Evolutionary conservation across 257 asterid species (phyloP), one percentile per base, ranked within the genome.

Genomic region (Gentiana dahurica): DNA sequence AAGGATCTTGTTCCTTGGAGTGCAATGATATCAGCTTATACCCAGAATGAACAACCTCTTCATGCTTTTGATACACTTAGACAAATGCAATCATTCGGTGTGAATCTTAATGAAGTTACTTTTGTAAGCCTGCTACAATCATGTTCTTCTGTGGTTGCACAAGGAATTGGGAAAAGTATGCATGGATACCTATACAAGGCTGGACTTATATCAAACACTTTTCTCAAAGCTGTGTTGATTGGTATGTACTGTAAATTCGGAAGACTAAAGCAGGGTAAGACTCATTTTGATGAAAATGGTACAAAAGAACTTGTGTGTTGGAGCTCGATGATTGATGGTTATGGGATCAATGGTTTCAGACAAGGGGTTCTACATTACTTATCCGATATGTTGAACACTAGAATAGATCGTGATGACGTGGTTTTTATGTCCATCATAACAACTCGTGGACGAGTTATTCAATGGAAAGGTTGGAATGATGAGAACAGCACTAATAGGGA

Each of bases 251-350:
- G 95, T 79, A 24, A 24, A 24, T 24, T 24, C 24, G 24, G 24
- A 24, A 24, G 24, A 24, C 24, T 24, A 24, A 24, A 85, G 33
- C 65, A 74, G 52, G 95, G 87, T 15, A 44, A 66, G 73, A 55
- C 79, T 12, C 63, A 79, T 65, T 83, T 88, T 53, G 59, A 73
- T 55, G 92, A 73, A 72, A 79, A 49, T 68, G 73, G 69, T 48
- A 59, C 54, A 49, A 53, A 60, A 63, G 94, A 88, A 68, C 78
- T 82, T 48, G 66, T 88, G 12, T 82, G 95, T 70, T 88, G 97
- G 97, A 88, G 97, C 67, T 88, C 97, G 34, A 85, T 88, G 97
- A 83, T 85, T 61, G 85, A 88, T 45, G 97, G 94, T 6, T 83
- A 78, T 45, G 88, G 88, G 33, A 69, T 83, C 50, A 24, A 24